Evolutionary conservation across 192 early-diverging fungal species (phyloP), one percentile per base, ranked within the genome.

Genomic region (Coemansia sp.): DNA sequence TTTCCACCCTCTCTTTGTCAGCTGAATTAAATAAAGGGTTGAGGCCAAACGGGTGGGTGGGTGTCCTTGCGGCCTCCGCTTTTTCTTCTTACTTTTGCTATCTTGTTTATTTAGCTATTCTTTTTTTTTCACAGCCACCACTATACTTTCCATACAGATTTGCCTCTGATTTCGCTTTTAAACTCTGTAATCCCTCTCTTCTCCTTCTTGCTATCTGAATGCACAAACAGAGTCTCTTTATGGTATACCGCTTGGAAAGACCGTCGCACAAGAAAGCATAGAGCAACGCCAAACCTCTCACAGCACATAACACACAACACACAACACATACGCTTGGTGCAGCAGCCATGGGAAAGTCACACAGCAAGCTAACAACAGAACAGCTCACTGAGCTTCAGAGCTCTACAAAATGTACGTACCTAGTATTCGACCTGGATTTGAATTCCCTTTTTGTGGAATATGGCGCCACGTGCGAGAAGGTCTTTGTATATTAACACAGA

Each of bases 331-430:
- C 22, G 22, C 56, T 20, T 6, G 22, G 7, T 20, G 22, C 22
- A 53, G 37, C 56, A 11, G 37, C 56, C 46, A 94, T 95, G 94
- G 94, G 92, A 43, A 93, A 92, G 84, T 84, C 94, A 64, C 86
- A 91, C 84, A 92, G 90, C 82, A 95, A 94, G 77, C 79, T 95
- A 39, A 88, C 84, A 58, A 75, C 86, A 43, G 91, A 94, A 57
- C 86, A 93, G 77, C 88, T 93, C 40, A 81, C 80, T 19, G 91
- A 91, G n/a, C 87, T 95, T 38, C 90, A 92, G 70, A 83, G 86
- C 50, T 87, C 85, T 45, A 95, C 94, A 63, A 86, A 90, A 67
- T 95, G 93, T 94, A 88, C 80, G 89, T 82, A 25, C 25, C 25
- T 25, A 25, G 25, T 2, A 25, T 25, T 25, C 25, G 2, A 25